A percentile compares a stretch with the other conserved stretches of the same genome.
phyloP scores from a whole-genome alignment of 768 basidiomycete genomes.

The Termitomyces titanicus region DNA sequence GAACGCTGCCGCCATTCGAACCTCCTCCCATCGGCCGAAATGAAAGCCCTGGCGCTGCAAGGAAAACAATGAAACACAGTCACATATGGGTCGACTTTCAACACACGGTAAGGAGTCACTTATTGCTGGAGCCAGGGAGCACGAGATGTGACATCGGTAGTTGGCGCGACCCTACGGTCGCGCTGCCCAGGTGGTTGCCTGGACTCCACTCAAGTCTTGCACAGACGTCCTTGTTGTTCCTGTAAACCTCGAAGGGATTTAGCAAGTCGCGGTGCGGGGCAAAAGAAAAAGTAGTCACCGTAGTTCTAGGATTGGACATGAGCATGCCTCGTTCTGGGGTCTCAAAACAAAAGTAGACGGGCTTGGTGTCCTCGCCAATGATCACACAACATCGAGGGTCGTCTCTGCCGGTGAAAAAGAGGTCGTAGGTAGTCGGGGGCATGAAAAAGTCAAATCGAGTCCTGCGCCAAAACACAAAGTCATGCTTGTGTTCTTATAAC shows the following conservation, averaged over 20 bases:
- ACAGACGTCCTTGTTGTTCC: constrained; percentile 46
- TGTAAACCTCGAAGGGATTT: constrained; percentile 31
- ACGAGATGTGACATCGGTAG: constrained; percentile 64
- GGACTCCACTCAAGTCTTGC: constrained; percentile 48
- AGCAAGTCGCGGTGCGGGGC: constrained; percentile 4
- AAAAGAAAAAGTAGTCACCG: constrained; percentile 28
- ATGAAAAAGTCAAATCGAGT: constrained; percentile 32
- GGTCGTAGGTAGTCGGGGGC: constrained; percentile 43
- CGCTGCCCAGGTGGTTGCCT: constrained; percentile 53
- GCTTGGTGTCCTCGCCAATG: constrained; percentile 60
- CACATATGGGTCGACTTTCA: constrained; percentile 11
- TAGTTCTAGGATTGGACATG: constrained; percentile 42
- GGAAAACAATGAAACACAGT: constrained; percentile 15
- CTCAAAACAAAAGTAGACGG: constrained; percentile 64
- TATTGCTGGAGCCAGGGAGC: constrained; percentile 43
- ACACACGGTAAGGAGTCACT: constrained; percentile 34
- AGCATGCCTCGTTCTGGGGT: constrained; percentile 45
- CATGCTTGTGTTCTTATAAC: constrained; percentile 39
- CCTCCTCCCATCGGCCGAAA: constrained; percentile 48
- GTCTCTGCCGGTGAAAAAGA: constrained; percentile 69
- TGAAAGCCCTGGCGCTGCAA: constrained; percentile 57
- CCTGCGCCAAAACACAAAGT: constrained; percentile 28
- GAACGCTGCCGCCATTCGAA: constrained; percentile 65
- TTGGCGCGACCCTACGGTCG: constrained; percentile 49
- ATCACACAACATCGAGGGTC: constrained; percentile 66